A percentile compares a stretch with the other conserved stretches of the same genome.
Evolutionary conservation across 202 grass and related monocot species (phyloP).

Genomic region (Zoysia matrella): DNA sequence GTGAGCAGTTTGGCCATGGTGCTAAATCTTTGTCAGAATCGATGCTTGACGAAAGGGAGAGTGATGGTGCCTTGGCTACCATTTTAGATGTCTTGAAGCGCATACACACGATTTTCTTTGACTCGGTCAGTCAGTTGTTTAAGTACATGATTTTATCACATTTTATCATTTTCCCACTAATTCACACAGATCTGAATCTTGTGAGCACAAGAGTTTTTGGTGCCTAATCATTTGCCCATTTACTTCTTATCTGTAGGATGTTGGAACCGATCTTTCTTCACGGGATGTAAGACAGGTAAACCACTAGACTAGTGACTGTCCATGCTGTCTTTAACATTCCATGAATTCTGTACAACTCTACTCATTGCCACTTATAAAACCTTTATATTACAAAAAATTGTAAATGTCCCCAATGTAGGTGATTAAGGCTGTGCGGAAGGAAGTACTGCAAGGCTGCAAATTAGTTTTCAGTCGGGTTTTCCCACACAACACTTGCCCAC

Average conservation of each 20-base stretch:
- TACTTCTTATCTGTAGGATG: conserved; percentile 44
- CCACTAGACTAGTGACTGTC: conserved; percentile 1
- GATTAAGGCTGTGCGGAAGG: conserved; percentile 62
- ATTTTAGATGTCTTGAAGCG: conserved; percentile 80
- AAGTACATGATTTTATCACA: conserved; percentile 1
- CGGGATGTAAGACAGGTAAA: conserved; percentile 68
- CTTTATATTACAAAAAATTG: no score
- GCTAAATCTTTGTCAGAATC: conserved; percentile 75
- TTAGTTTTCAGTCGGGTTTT: conserved; percentile 83
- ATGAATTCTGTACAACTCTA: not conserved
- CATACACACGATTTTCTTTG: conserved; percentile 80
- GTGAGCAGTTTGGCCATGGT: conserved; percentile 57
- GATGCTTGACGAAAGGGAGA: conserved; percentile 86
- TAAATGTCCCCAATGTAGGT: conserved; percentile 46
- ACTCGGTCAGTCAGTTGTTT: conserved; percentile 52
- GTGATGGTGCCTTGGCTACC: conserved; percentile 75
- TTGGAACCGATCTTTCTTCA: conserved; percentile 45
- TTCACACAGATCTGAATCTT: not conserved
- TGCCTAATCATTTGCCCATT: conserved; percentile 23
- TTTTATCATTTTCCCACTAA: not conserved
- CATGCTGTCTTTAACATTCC: not conserved
- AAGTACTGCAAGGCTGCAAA: conserved; percentile 81
- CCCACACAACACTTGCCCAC: conserved; percentile 32
- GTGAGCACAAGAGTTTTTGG: not conserved
- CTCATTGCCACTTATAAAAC: not conserved